Percentiles rank a stretch among this genome's conserved stretches.
phyloP scores from a whole-genome alignment of 805 yeast species.

The Metschnikowia orientalis region DNA sequence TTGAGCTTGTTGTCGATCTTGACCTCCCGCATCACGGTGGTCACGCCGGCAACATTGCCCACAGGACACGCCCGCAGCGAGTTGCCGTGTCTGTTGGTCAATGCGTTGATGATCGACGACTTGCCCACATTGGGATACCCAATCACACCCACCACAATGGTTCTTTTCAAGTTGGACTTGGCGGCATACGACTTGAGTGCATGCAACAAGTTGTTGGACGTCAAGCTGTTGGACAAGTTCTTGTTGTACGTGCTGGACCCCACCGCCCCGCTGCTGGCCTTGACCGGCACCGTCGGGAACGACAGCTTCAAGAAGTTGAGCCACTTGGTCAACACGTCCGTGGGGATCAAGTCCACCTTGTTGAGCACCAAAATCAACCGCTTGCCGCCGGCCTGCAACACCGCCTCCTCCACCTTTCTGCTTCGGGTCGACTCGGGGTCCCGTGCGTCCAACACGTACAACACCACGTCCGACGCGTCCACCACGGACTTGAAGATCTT shows the following conservation, averaged over 20 bases:
- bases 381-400: slow-evolving; percentile 73
- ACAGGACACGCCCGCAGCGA: slow-evolving; percentile 79
- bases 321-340: slow-evolving; percentile 81
- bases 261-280: slow-evolving; percentile 71
- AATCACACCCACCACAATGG: slow-evolving; percentile 89
- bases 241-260: slow-evolving; percentile 67
- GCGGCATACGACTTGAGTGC: slow-evolving; percentile 83
- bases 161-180: slow-evolving; percentile 79
- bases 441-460: slow-evolving; percentile 95
- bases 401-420: slow-evolving; percentile 84
- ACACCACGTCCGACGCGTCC: slow-evolving; percentile 84
- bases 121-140: slow-evolving; percentile 98
- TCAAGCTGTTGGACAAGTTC: slow-evolving; percentile 62
- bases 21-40: slow-evolving; percentile 86
- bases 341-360: slow-evolving; percentile 91
- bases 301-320: slow-evolving; percentile 67
- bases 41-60: slow-evolving; percentile 97
- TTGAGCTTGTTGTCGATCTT: slow-evolving; percentile 87
- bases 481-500: slow-evolving; percentile 91
- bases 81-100: slow-evolving; percentile 73
- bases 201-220: slow-evolving; percentile 70
- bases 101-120: slow-evolving; percentile 87
- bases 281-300: slow-evolving; percentile 90
- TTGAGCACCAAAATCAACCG: slow-evolving; percentile 81
- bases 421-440: slow-evolving; percentile 96